Percentiles rank a stretch among this genome's conserved stretches.
These are phyloP conservation scores for Laburnicola sp. DNA, from an alignment of 2,329 filamentous ascomycete species.

Conservation along the genomic window DNA sequence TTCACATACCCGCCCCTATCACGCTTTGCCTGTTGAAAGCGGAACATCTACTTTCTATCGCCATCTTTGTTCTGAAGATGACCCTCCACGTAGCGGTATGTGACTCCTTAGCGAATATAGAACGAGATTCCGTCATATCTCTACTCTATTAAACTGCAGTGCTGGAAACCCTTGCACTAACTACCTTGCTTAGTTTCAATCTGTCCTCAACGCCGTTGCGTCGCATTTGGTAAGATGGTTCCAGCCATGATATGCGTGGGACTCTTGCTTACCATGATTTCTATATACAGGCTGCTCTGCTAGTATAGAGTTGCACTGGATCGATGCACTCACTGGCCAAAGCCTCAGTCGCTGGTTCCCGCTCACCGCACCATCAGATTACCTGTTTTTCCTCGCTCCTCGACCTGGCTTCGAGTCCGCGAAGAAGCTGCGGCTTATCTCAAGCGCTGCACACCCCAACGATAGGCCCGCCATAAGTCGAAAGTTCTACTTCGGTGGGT, in stretches of 20 bases:
- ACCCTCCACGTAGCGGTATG: constrained; percentile 60
- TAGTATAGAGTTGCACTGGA: constrained; percentile 67
- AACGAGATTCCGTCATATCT: too few species aligned
- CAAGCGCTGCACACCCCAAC: constrained; percentile 57
- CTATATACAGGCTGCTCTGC: constrained; percentile 53
- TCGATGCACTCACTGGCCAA: constrained; percentile 54
- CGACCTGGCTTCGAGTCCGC: constrained; percentile 56
- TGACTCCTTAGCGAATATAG: too few species aligned
- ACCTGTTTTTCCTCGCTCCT: constrained; percentile 63
- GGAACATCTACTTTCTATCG: constrained; percentile 50
- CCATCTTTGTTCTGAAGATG: constrained; percentile 62
- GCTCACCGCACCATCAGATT: constrained; percentile 58
- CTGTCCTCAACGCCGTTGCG: constrained; percentile 65
- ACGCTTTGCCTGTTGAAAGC: constrained; percentile 33
- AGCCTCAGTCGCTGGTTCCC: constrained; percentile 61
- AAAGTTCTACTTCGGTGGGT: constrained; percentile 23
- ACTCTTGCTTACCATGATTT: not conserved
- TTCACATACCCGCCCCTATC: not conserved
- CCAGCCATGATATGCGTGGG: not conserved
- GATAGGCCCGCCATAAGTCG: constrained; percentile 31
- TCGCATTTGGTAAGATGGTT: constrained; percentile 57
- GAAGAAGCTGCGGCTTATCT: constrained; percentile 64
- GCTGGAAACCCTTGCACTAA: not conserved
- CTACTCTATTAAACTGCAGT: too few species aligned
- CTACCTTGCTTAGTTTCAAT: constrained; percentile 55